Percentiles rank a stretch among this genome's conserved stretches.
Conservation (phyloP, 768 basidiomycete species). For the Leccinum boreale region DNA sequence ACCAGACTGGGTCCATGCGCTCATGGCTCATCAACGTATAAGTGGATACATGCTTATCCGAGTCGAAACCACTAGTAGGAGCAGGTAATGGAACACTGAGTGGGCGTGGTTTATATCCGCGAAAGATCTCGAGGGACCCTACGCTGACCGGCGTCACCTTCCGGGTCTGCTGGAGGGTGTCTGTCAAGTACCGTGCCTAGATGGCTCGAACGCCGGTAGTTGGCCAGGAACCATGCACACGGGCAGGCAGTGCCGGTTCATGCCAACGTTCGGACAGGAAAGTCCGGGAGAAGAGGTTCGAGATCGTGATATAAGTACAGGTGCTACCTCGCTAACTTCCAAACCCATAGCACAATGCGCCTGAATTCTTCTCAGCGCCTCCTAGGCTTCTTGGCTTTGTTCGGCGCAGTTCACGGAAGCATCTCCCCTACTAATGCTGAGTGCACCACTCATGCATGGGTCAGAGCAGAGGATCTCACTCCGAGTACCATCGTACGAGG, state of each 20-base stretch:
- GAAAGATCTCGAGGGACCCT: too few species aligned
- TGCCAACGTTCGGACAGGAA: not conserved
- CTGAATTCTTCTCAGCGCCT: not conserved
- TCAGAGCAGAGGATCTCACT: slow-evolving; percentile 19
- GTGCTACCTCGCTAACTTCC: not conserved
- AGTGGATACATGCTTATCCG: too few species aligned
- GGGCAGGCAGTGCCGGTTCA: not conserved
- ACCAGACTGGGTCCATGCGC: too few species aligned
- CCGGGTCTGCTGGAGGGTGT: too few species aligned
- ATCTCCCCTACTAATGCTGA: not conserved
- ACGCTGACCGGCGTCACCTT: too few species aligned
- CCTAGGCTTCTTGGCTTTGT: slow-evolving; percentile 1
- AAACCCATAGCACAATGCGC: not conserved
- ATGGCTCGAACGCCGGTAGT: not conserved
- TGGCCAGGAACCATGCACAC: not conserved
- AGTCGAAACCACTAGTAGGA: too few species aligned
- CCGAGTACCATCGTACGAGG: slow-evolving; percentile 11
- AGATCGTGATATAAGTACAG: not conserved
- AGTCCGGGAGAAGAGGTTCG: not conserved
- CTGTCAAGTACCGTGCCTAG: not conserved
- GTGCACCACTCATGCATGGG: slow-evolving; percentile 14
- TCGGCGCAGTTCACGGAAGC: not conserved
- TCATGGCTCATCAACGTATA: too few species aligned
- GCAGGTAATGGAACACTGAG: too few species aligned
- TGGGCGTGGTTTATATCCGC: too few species aligned